Conservation (phyloP, 192 early-diverging fungal species). For the Allomyces arbusculus region DNA sequence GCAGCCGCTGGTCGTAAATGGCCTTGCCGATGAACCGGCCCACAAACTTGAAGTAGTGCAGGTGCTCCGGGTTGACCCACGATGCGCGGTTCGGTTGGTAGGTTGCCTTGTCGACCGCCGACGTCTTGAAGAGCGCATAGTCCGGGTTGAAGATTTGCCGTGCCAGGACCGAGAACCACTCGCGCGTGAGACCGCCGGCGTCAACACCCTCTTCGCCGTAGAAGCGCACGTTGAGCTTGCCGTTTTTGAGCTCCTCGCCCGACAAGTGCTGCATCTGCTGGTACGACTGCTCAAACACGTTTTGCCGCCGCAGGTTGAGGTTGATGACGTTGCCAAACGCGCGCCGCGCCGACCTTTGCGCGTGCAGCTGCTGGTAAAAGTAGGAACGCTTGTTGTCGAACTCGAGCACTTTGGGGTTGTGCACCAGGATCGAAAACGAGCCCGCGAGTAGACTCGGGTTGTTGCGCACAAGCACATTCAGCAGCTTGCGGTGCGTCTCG, state of each 20-base stretch:
- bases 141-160: slow-evolving; percentile 96
- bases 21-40: slow-evolving; percentile 97
- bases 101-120: slow-evolving; percentile 82
- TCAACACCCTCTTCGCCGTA: slow-evolving; percentile 94
- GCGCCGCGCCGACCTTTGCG: neutral
- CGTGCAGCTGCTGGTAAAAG: slow-evolving; percentile 81
- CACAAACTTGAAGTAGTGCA: slow-evolving; percentile 93
- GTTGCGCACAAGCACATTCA: slow-evolving; percentile 95
- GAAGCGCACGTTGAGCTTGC: slow-evolving; percentile 82
- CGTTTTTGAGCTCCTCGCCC: slow-evolving; percentile 84
- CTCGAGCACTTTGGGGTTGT: slow-evolving; percentile 90
- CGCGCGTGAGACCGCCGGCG: slow-evolving; percentile 89
- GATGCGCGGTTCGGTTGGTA: slow-evolving; percentile 95
- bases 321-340: slow-evolving; percentile 19
- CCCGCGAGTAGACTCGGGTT: slow-evolving; percentile 89
- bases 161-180: slow-evolving; percentile 95
- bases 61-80: slow-evolving; percentile 77
- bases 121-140: slow-evolving; percentile 93
- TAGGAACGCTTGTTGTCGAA: slow-evolving; percentile 99
- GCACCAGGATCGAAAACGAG: slow-evolving; percentile 88
- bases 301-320: slow-evolving; percentile 76
- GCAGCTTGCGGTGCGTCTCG: slow-evolving; percentile 82
- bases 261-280: slow-evolving; percentile 73
- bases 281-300: slow-evolving; percentile 94
- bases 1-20: slow-evolving; percentile 83